Conservation (phyloP, 148 eudicot genomes). For the Cornus controversa region DNA sequence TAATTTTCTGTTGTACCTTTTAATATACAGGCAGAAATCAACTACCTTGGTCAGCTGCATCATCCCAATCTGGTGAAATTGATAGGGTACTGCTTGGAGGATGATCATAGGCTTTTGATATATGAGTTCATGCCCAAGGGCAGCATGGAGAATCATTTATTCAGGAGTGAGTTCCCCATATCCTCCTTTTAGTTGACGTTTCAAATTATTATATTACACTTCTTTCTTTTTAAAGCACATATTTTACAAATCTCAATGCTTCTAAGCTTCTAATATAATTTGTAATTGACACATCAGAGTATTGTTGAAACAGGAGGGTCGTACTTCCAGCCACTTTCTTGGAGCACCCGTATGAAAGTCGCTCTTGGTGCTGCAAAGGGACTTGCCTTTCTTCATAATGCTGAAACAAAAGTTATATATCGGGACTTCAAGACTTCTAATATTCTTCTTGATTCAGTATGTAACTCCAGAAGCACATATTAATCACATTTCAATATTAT, state of each 20-base stretch:
- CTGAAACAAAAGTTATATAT: slow-evolving; percentile 54
- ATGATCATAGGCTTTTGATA: slow-evolving; percentile 59
- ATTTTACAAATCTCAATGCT: not conserved
- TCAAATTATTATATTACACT: not conserved
- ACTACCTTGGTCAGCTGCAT: slow-evolving; percentile 55
- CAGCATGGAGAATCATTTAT: slow-evolving; percentile 60
- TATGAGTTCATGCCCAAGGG: slow-evolving; percentile 71
- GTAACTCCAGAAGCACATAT: not conserved
- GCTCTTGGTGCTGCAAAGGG: slow-evolving; percentile 64
- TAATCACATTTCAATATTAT: not conserved
- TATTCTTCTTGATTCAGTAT: slow-evolving; percentile 53
- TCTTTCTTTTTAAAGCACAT: not conserved
- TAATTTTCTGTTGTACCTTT: slow-evolving; percentile 6
- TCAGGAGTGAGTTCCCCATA: slow-evolving; percentile 39
- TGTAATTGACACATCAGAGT: not conserved
- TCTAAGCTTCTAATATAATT: not conserved
- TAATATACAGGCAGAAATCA: slow-evolving; percentile 48
- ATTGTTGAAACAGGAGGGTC: slow-evolving; percentile 39
- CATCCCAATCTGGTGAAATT: slow-evolving; percentile 64
- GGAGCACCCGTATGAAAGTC: slow-evolving; percentile 52
- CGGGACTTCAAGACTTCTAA: slow-evolving; percentile 67
- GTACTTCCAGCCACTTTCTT: slow-evolving; percentile 47
- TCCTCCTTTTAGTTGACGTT: not conserved
- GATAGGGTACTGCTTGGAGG: slow-evolving; percentile 61
- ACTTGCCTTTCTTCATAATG: slow-evolving; percentile 59